These are phyloP conservation scores for Glomus cerebriforme DNA, from an alignment of 192 early-diverging fungal genomes.

Conservation along the genomic window DNA sequence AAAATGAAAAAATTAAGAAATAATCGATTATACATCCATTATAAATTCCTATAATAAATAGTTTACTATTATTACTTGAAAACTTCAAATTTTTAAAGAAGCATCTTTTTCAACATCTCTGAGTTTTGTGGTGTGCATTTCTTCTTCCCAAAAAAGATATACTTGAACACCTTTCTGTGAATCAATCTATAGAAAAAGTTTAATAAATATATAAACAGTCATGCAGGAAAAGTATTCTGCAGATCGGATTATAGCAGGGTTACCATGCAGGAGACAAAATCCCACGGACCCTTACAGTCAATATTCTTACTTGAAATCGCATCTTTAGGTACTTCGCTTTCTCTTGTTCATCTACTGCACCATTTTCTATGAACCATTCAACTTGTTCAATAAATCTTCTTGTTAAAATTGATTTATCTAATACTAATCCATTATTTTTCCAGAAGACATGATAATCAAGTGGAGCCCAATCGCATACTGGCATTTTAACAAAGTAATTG, in stretches of 20 bases:
- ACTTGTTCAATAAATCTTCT: slow-evolving; percentile 25
- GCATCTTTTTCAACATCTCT: background rate
- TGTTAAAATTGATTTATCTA: slow-evolving; percentile 22
- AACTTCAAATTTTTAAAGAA: background rate
- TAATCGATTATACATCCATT: background rate
- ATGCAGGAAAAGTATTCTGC: too few relatives aligned
- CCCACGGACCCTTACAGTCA: slow-evolving; percentile 23
- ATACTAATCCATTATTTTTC: slow-evolving; percentile 1
- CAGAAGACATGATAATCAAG: slow-evolving; percentile 14
- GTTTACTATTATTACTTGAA: background rate
- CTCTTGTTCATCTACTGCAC: background rate
- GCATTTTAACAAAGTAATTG: slow-evolving; percentile 32
- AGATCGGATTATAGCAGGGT: slow-evolving; percentile 18
- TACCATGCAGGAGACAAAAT: slow-evolving; percentile 25
- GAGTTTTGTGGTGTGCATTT: slow-evolving; percentile 10
- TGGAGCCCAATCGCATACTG: slow-evolving; percentile 22
- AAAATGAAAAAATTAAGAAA: background rate
- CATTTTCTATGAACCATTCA: slow-evolving; percentile 26
- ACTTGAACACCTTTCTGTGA: slow-evolving; percentile 5
- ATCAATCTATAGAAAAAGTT: slow-evolving; percentile 1
- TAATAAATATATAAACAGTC: background rate
- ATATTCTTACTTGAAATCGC: slow-evolving; percentile 22
- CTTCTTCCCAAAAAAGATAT: slow-evolving; percentile 3
- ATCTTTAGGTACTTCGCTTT: slow-evolving; percentile 28
- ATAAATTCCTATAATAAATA: background rate